These are phyloP conservation scores for Kuraishia piskuri DNA, from an alignment of 805 yeast genomes.

Conservation along the genomic window DNA sequence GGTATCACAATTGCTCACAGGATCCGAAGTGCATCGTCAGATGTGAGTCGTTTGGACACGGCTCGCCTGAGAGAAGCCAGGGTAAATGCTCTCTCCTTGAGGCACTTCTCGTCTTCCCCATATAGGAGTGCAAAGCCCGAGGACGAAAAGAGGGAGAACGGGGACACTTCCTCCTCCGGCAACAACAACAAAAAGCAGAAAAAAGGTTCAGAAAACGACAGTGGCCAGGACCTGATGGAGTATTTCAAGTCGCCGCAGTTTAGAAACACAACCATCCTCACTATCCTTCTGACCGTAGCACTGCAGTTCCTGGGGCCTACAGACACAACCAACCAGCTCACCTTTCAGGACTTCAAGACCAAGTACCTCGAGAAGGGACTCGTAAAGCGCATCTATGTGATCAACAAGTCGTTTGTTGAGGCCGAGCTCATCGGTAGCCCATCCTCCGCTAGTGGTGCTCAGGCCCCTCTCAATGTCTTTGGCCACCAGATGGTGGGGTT, in stretches of 20 bases:
- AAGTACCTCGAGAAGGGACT: slow-evolving; percentile 69
- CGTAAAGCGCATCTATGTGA: slow-evolving; percentile 65
- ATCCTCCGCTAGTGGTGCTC: slow-evolving; percentile 30
- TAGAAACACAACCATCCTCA: slow-evolving; percentile 2
- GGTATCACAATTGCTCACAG: too few relatives aligned
- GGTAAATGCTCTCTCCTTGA: neutral
- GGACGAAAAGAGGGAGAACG: slow-evolving; percentile 1
- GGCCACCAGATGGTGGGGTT: slow-evolving; percentile 49
- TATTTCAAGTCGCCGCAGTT: slow-evolving; percentile 3
- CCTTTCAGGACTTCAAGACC: slow-evolving; percentile 73
- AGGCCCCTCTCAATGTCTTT: slow-evolving; percentile 25
- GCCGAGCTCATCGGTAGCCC: slow-evolving; percentile 45
- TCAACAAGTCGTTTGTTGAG: slow-evolving; percentile 65
- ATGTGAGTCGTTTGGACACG: too few relatives aligned
- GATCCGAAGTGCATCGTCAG: too few relatives aligned
- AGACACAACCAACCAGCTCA: slow-evolving; percentile 12
- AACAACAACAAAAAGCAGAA: slow-evolving; percentile 4
- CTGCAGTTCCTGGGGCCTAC: neutral
- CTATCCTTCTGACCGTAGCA: slow-evolving; percentile 1
- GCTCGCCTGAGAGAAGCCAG: neutral
- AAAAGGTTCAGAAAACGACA: slow-evolving; percentile 1
- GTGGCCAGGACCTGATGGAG: neutral
- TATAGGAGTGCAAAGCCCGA: neutral
- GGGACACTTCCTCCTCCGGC: slow-evolving; percentile 3
- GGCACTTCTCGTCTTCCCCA: neutral